These are phyloP conservation scores for Arthrinium phaeospermum DNA, from an alignment of 2,329 filamentous ascomycete species.

Conservation along the genomic window DNA sequence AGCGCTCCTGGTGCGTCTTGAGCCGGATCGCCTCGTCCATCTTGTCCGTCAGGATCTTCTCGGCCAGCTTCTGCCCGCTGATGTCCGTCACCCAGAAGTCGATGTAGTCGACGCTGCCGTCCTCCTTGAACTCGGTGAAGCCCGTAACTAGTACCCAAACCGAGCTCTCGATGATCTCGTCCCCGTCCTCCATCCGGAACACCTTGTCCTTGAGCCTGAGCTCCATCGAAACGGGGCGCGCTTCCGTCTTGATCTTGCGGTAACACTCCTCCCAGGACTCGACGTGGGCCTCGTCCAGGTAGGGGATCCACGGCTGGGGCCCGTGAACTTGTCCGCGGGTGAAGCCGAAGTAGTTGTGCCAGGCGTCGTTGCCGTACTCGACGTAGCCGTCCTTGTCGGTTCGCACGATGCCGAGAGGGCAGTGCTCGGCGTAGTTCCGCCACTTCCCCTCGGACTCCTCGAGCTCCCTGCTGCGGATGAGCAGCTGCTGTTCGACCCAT, in stretches of 20 bases:
- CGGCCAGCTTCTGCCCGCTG: constrained; percentile 36
- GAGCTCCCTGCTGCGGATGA: constrained; percentile 31
- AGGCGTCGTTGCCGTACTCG: constrained; percentile 34
- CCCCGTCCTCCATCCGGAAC: constrained; percentile 32
- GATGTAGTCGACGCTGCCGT: constrained; percentile 34
- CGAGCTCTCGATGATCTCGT: constrained; percentile 30
- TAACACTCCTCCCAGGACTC: constrained; percentile 30
- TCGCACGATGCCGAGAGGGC: constrained; percentile 34
- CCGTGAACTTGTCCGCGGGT: constrained; percentile 20
- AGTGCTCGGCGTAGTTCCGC: constrained; percentile 35
- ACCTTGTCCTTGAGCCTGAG: constrained; percentile 31
- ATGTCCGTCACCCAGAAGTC: constrained; percentile 38
- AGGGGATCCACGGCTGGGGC: constrained; percentile 33
- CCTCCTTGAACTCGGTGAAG: constrained; percentile 31
- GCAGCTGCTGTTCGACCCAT: constrained; percentile 35
- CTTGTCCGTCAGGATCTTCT: constrained; percentile 33
- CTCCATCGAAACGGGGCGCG: constrained; percentile 30
- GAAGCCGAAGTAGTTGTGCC: constrained; percentile 33
- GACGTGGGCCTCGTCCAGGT: constrained; percentile 29
- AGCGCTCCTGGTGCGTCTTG: constrained; percentile 36
- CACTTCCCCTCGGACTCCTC: constrained; percentile 34
- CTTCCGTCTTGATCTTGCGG: constrained; percentile 21
- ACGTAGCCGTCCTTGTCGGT: constrained; percentile 34
- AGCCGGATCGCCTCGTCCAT: constrained; percentile 36
- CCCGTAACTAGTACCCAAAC: constrained; percentile 32